A percentile compares a stretch with the other conserved stretches of the same genome.
phyloP scores from a whole-genome alignment of 2,329 filamentous ascomycete genomes.

The Ascocoryne sarcoides region DNA sequence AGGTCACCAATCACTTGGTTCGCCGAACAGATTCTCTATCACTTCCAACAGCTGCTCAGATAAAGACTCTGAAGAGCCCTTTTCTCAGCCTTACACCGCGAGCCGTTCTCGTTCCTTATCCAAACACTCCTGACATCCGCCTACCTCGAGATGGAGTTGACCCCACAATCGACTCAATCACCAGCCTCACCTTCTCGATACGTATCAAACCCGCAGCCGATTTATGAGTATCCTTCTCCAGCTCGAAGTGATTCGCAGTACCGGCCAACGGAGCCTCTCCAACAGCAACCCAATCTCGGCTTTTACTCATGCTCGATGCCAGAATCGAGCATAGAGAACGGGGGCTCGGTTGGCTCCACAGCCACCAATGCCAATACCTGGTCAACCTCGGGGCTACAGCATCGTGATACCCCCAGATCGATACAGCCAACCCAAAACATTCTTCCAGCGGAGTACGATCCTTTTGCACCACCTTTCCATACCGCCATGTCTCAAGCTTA shows the following conservation, averaged over 20 bases:
- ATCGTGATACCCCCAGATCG: slow-evolving; percentile 20
- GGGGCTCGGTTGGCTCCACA: slow-evolving; percentile 14
- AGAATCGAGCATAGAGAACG: slow-evolving; percentile 19
- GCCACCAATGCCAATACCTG: slow-evolving; percentile 21
- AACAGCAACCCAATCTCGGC: slow-evolving; percentile 20
- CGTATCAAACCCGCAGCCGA: slow-evolving; percentile 21
- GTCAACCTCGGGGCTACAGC: slow-evolving; percentile 20
- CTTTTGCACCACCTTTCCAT: slow-evolving; percentile 39
- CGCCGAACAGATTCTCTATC: background rate
- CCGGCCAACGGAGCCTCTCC: slow-evolving; percentile 21
- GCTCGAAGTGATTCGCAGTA: slow-evolving; percentile 27
- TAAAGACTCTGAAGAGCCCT: slow-evolving; percentile 4
- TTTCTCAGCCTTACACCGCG: slow-evolving; percentile 4
- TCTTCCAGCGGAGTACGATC: slow-evolving; percentile 42
- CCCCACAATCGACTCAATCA: slow-evolving; percentile 26
- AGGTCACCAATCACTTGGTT: slow-evolving; percentile 14
- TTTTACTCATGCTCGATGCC: slow-evolving; percentile 26
- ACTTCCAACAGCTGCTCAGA: slow-evolving; percentile 5
- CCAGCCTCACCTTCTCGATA: slow-evolving; percentile 25
- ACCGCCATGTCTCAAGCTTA: slow-evolving; percentile 35
- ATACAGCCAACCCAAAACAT: slow-evolving; percentile 33
- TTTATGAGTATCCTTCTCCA: slow-evolving; percentile 29
- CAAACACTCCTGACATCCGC: slow-evolving; percentile 9
- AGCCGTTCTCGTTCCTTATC: slow-evolving; percentile 2
- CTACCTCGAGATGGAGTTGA: slow-evolving; percentile 25